Evolutionary conservation across 768 basidiomycete species (phyloP), one percentile per base, ranked within the genome.

Genomic region (Hygrocybe coccinea): DNA sequence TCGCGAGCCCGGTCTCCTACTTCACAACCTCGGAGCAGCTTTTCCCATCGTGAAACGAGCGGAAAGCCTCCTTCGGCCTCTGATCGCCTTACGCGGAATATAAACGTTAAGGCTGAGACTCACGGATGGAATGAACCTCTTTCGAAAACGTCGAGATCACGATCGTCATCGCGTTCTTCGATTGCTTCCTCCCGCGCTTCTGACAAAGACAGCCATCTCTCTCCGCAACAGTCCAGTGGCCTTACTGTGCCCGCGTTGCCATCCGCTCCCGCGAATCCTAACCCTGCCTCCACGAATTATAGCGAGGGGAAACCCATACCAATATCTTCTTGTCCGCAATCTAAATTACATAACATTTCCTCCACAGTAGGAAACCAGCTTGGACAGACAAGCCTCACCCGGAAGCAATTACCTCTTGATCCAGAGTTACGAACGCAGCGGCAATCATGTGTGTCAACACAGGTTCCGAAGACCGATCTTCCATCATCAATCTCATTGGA

Each of bases 161-260:
- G 79, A 60, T 79, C 79, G 38, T 69, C 71, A 36, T 83, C 82
- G 58, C 78, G 78, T 47, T 84, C 83, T 12, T 82, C 81, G 43
- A 78, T 79, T 60, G 79, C 77, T n/a, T 84, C 84, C 52, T 74
- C 77, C 24, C 73, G 72, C 39, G 69, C 62, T 25, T 46, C 63
- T 55, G 45, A 50, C 22, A 45, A 29, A 24, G 25, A 50, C 17
- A 33, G 10, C 33, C 12, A 34, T 54, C 22, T 41, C 14, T 25
- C 48, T 17, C 36, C 9, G 37, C 21, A 24, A 12, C 17, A 2
- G 17, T 1, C 9, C 35, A 24, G 22, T 48, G 17, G 7, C 35
- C n/a, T 19, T 8, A 14, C 22, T 36, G 49, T 29, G 29, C 29
- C 29, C 29, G 29, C 29, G 29, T 29, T 15, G 47, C 7, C 37